A percentile compares a stretch with the other conserved stretches of the same genome.
phyloP scores from a whole-genome alignment of 805 yeast genomes.

The Starmerella scarabaei region DNA sequence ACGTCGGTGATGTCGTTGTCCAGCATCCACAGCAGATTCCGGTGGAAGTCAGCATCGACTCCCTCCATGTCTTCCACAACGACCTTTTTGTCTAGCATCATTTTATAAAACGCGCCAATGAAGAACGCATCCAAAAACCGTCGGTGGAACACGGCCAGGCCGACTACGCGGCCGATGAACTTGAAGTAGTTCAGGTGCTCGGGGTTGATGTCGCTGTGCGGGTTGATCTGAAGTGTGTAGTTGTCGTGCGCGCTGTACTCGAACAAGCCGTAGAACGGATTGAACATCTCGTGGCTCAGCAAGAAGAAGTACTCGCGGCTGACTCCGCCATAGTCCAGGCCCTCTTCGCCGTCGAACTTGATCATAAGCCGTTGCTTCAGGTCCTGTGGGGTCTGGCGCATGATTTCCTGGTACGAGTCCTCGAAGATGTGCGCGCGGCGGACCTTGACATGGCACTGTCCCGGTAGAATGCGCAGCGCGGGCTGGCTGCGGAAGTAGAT shows the following conservation, averaged over 20 bases:
- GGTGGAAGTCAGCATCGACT: constrained; percentile 92
- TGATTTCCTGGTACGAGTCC: constrained; percentile 94
- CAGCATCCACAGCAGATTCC: constrained; percentile 88
- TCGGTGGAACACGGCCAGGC: constrained; percentile 95
- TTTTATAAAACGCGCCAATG: constrained; percentile 94
- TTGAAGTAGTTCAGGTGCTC: constrained; percentile 97
- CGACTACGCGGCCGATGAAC: constrained; percentile 96
- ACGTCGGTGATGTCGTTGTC: constrained; percentile 87
- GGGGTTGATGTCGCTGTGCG: constrained; percentile 92
- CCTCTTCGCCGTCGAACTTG: constrained; percentile 98
- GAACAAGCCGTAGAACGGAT: constrained; percentile 92
- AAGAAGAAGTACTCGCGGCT: constrained; percentile 95
- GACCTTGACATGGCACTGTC: constrained; percentile 96
- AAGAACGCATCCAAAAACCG: constrained; percentile 96
- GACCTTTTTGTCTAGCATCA: constrained; percentile 92
- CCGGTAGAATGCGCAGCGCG: constrained; percentile 90
- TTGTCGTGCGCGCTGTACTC: constrained; percentile 97
- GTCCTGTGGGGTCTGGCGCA: constrained; percentile 98
- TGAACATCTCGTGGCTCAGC: constrained; percentile 95
- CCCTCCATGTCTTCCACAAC: constrained; percentile 96
- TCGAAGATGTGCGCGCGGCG: constrained; percentile 93
- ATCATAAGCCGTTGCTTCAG: constrained; percentile 95
- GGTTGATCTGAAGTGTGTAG: constrained; percentile 94
- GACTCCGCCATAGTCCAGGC: constrained; percentile 98
- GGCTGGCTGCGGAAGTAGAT: constrained; percentile 98